Conservation (phyloP, 108 stramenopile genomes). For the Fragilaria crotonensis region DNA sequence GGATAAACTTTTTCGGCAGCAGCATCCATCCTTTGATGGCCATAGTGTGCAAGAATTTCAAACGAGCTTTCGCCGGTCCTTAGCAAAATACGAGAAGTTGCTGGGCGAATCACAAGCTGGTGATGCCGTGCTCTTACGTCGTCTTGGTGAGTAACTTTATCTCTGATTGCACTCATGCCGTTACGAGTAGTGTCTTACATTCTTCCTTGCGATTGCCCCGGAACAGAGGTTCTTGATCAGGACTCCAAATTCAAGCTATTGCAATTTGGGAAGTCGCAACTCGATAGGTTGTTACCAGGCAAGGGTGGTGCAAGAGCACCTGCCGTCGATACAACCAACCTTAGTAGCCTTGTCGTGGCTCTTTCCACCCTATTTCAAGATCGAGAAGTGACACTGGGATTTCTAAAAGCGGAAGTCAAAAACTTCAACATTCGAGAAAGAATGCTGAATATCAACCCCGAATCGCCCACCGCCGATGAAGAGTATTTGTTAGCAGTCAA, state of each 20-base stretch:
- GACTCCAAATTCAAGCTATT: conserved; percentile 11
- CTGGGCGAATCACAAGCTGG: conserved; percentile 32
- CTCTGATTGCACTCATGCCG: too few species aligned
- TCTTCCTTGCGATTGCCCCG: too few species aligned
- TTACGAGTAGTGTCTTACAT: too few species aligned
- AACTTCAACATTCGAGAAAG: conserved; percentile 15
- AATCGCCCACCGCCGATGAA: not conserved
- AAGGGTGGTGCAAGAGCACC: not conserved
- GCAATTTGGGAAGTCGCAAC: conserved; percentile 31
- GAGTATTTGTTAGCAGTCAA: conserved; percentile 7
- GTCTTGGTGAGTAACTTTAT: too few species aligned
- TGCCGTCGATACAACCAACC: conserved; percentile 16
- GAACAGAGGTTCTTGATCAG: not conserved
- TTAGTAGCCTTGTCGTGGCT: conserved; percentile 24
- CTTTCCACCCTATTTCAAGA: conserved; percentile 25
- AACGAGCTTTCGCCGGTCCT: conserved; percentile 15
- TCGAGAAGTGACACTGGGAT: conserved; percentile 18
- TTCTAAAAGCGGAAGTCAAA: conserved; percentile 15
- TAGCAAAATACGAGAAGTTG: conserved; percentile 25
- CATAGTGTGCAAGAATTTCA: conserved; percentile 26
- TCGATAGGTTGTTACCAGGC: conserved; percentile 31
- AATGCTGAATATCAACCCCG: conserved; percentile 7
- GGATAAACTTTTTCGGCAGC: conserved; percentile 30
- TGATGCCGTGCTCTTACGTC: conserved; percentile 23
- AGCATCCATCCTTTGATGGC: conserved; percentile 27